Evolutionary conservation across 2,329 filamentous ascomycete species (phyloP).

Genomic region (Leptographium galeiforme): DNA sequence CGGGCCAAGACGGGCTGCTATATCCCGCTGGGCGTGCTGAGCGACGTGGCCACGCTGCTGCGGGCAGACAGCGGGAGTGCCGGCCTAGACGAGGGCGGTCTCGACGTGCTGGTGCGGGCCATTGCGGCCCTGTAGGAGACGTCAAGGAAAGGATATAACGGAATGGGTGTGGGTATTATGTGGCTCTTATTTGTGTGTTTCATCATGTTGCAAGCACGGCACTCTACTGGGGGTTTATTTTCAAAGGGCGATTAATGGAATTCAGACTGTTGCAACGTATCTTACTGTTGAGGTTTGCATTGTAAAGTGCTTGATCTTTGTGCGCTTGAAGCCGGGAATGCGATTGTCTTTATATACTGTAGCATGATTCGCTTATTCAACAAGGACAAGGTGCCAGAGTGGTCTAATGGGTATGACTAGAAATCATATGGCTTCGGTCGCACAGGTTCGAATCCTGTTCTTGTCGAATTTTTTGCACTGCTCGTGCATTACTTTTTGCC

Average conservation of each 20-base stretch:
- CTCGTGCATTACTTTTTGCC: neutral
- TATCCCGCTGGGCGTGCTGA: conserved; percentile 73
- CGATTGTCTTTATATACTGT: neutral
- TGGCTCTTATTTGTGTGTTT: no score
- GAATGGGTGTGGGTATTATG: no score
- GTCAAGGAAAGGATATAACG: neutral
- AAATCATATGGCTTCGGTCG: conserved; percentile 13
- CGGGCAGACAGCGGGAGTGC: conserved; percentile 31
- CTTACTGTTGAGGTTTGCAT: neutral
- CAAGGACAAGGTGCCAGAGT: conserved; percentile 10
- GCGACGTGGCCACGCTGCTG: conserved; percentile 71
- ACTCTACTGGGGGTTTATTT: no score
- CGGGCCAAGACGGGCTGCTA: conserved; percentile 66
- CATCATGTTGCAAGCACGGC: no score
- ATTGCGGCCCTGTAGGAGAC: conserved; percentile 39
- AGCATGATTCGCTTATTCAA: neutral
- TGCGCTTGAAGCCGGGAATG: no score
- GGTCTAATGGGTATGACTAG: conserved; percentile 13
- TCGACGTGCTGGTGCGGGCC: conserved; percentile 46
- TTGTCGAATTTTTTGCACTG: conserved; percentile 3
- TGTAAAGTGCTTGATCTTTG: neutral
- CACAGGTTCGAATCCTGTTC: conserved; percentile 12
- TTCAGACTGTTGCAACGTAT: no score
- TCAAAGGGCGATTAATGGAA: no score
- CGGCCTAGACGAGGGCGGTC: conserved; percentile 32